A percentile compares a stretch with the other conserved stretches of the same genome.
These are phyloP conservation scores for Ascomycota sp. DNA, from an alignment of 2,329 filamentous ascomycete genomes.

Conservation along the genomic window DNA sequence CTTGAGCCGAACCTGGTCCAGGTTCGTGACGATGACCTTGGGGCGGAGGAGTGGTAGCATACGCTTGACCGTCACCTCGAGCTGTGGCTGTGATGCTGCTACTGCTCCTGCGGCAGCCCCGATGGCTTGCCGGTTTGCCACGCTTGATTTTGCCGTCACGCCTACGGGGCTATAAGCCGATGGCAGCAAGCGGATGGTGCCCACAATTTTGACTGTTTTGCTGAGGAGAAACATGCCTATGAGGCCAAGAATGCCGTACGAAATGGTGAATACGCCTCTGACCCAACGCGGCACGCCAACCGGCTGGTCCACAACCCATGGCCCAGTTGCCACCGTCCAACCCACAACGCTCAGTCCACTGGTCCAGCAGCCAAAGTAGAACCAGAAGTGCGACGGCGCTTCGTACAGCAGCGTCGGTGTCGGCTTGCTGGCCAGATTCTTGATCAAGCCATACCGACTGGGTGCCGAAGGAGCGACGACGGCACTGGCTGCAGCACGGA, in stretches of 20 bases:
- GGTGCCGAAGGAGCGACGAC: slow-evolving; percentile 1
- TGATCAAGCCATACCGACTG: slow-evolving; percentile 23
- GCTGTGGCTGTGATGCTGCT: slow-evolving; percentile 13
- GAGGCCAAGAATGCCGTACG: slow-evolving; percentile 35
- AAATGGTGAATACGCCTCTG: slow-evolving; percentile 29
- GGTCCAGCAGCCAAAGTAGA: slow-evolving; percentile 35
- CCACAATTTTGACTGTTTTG: slow-evolving; percentile 32
- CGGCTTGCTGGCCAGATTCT: slow-evolving; percentile 31
- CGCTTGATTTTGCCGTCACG: too few relatives aligned
- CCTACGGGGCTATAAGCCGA: slow-evolving; percentile 1
- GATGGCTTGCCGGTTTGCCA: slow-evolving; percentile 4
- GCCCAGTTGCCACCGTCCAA: slow-evolving; percentile 15
- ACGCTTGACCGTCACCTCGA: slow-evolving; percentile 30
- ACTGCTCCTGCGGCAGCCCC: slow-evolving; percentile 1
- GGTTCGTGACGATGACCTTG: slow-evolving; percentile 17
- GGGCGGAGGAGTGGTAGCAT: slow-evolving; percentile 24
- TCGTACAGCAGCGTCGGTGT: slow-evolving; percentile 39
- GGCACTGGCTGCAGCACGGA: too few relatives aligned
- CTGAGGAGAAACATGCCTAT: slow-evolving; percentile 34
- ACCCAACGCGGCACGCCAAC: slow-evolving; percentile 32
- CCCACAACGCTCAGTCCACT: slow-evolving; percentile 21
- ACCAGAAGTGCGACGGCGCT: slow-evolving; percentile 39
- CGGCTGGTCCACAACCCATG: slow-evolving; percentile 15
- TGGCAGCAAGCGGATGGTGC: slow-evolving; percentile 30
- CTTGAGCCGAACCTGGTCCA: slow-evolving; percentile 14